Percentiles rank a stretch among this genome's conserved stretches.
phyloP scores from a whole-genome alignment of 2,329 filamentous ascomycete species.

The Alternaria novae-zelandiae region DNA sequence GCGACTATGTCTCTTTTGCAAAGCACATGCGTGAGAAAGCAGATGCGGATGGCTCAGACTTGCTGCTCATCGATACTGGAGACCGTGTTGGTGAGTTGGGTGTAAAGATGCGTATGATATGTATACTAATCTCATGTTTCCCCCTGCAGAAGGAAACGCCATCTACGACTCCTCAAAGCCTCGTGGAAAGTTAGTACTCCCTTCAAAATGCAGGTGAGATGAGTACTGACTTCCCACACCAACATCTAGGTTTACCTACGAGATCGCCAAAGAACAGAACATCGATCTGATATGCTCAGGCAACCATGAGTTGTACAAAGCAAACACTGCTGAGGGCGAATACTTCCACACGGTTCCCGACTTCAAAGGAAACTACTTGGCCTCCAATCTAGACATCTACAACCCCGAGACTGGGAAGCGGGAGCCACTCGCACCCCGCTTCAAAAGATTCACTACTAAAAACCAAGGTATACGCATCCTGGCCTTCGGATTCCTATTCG shows the following conservation, averaged over 20 bases:
- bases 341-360: slow-evolving; percentile 81
- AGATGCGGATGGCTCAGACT: slow-evolving; percentile 77
- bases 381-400: slow-evolving; percentile 91
- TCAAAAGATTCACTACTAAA: slow-evolving; percentile 88
- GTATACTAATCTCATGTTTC: not conserved
- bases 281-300: slow-evolving; percentile 87
- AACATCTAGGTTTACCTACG: slow-evolving; percentile 70
- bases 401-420: slow-evolving; percentile 73
- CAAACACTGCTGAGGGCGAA: slow-evolving; percentile 78
- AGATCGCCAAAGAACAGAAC: slow-evolving; percentile 81
- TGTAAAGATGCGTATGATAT: not conserved
- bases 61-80: slow-evolving; percentile 94
- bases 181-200: slow-evolving; percentile 66
- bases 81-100: slow-evolving; percentile 68
- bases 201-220: not conserved
- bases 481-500: slow-evolving; percentile 92
- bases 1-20: slow-evolving; percentile 94
- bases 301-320: slow-evolving; percentile 94
- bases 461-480: slow-evolving; percentile 83
- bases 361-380: slow-evolving; percentile 80
- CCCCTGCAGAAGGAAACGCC: slow-evolving; percentile 79
- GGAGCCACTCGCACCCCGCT: slow-evolving; percentile 80
- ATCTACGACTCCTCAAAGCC: slow-evolving; percentile 89
- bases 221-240: not conserved
- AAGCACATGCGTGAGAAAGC: slow-evolving; percentile 80